Evolutionary conservation across 1,284 basidiomycete genomes (phyloP).

Genomic region (Trametes versicolor): DNA sequence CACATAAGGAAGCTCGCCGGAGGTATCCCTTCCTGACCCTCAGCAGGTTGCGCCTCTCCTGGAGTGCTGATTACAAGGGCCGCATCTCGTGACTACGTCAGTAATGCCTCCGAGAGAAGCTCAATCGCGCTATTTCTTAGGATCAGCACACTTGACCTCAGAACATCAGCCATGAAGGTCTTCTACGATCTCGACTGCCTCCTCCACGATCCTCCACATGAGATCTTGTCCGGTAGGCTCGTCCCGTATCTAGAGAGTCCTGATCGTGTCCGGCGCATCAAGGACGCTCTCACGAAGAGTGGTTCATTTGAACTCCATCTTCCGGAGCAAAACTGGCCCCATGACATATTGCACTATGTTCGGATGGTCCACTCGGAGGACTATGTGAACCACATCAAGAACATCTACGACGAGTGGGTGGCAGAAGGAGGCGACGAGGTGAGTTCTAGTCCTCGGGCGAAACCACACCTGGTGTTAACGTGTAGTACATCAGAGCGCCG

Average conservation of each 20-base stretch:
- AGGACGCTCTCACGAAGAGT: slow-evolving; percentile 36
- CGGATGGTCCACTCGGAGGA: slow-evolving; percentile 39
- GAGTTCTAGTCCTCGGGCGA: background rate
- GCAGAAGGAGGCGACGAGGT: slow-evolving; percentile 46
- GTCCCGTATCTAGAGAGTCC: slow-evolving; percentile 48
- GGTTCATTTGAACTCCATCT: slow-evolving; percentile 36
- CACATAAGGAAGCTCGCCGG: too few species aligned
- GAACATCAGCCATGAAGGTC: slow-evolving; percentile 39
- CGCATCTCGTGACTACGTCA: too few species aligned
- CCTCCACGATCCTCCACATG: slow-evolving; percentile 46
- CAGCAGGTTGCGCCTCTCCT: too few species aligned
- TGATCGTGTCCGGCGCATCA: slow-evolving; percentile 40
- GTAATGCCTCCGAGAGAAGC: too few species aligned
- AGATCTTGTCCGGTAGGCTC: slow-evolving; percentile 45
- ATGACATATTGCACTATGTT: slow-evolving; percentile 24
- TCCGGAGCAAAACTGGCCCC: slow-evolving; percentile 29
- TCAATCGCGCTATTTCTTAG: too few species aligned
- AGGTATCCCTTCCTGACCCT: too few species aligned
- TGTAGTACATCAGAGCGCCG: slow-evolving; percentile 37
- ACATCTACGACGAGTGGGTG: slow-evolving; percentile 46
- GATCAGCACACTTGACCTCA: background rate
- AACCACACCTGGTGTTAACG: background rate
- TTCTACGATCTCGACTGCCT: slow-evolving; percentile 35
- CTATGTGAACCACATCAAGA: slow-evolving; percentile 45
- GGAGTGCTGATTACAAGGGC: too few species aligned